Evolutionary conservation across 345 rosid genomes (phyloP), one percentile per base, ranked within the genome.

Genomic region (Citrus inodora): DNA sequence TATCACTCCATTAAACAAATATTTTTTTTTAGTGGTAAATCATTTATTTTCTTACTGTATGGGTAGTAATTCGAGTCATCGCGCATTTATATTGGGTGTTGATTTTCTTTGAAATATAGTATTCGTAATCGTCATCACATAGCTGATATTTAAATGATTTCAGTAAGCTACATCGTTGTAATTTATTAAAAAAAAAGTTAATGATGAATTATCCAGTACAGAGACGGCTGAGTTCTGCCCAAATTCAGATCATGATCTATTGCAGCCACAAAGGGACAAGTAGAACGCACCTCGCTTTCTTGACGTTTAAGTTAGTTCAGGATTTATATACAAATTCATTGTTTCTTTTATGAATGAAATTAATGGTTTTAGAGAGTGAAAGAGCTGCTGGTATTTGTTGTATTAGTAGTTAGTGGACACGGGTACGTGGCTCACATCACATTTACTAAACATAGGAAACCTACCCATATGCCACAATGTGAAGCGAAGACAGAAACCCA

Each of bases 391-490:
- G 62, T 28, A 17, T 66, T 37, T 74, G 46, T 62, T 67, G 83
- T 38, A 53, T 53, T 53, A 28, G 77, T 28, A 61, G 76, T 56
- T 75, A 58, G 63, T 73, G 68, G 86, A 82, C 83, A 86, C 1
- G 16, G 21, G 77, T 51, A 79, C 83, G 83, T 84, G 90, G 90
- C 83, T 85, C 83, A 81, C 86, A 76, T 82, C 84, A 75, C 33
- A 72, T 16, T 78, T 67, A 58, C 74, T 60, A 76, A 74, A 67
- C 78, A 58, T 76, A 67, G 84, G 76, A 78, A 76, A 72, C 78
- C 80, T 48, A 74, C 80, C 79, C 82, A 81, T 67, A 78, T 72
- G 78, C 70, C 48, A 73, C 60, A n/a, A 10, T 51, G 22, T 76
- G n/a, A 28, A 67, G 78, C 11, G 25, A 78, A 62, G 79, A 65